A percentile compares a stretch with the other conserved stretches of the same genome.
Conservation (phyloP, 2,329 filamentous ascomycete genomes). For the Venturia aucupariae region DNA sequence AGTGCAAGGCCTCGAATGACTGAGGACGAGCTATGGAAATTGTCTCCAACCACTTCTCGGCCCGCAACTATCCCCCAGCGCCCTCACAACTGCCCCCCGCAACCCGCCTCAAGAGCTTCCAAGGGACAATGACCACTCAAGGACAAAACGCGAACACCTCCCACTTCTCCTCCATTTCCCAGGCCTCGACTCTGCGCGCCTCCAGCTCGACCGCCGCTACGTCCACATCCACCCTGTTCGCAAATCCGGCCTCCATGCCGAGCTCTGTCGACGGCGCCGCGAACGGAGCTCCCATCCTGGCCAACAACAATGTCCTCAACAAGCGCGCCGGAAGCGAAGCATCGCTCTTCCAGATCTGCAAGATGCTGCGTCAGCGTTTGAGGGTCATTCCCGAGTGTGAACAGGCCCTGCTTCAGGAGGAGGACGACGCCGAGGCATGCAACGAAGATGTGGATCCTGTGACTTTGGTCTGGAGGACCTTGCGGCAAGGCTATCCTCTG, state of each 20-base stretch:
- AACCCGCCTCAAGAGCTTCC: not conserved
- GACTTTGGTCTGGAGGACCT: slow-evolving; percentile 79
- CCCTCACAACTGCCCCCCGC: slow-evolving; percentile 8
- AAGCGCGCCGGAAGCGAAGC: slow-evolving; percentile 84
- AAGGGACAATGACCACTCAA: slow-evolving; percentile 13
- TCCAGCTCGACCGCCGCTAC: slow-evolving; percentile 40
- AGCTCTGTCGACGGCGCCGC: slow-evolving; percentile 32
- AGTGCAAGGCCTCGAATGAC: not conserved
- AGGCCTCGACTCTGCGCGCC: slow-evolving; percentile 33
- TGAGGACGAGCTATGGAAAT: slow-evolving; percentile 1
- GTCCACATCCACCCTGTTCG: slow-evolving; percentile 34
- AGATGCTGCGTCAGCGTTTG: slow-evolving; percentile 72
- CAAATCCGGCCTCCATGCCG: slow-evolving; percentile 23
- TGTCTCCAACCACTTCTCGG: slow-evolving; percentile 1
- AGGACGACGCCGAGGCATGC: slow-evolving; percentile 56
- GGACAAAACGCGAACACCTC: slow-evolving; percentile 34
- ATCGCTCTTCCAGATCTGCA: slow-evolving; percentile 92
- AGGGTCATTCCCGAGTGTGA: slow-evolving; percentile 78
- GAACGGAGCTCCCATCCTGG: slow-evolving; percentile 55
- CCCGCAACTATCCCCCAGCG: slow-evolving; percentile 9
- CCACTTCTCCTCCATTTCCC: slow-evolving; percentile 39
- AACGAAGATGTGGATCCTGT: slow-evolving; percentile 65
- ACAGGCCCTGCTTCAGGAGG: slow-evolving; percentile 61
- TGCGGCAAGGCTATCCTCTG: slow-evolving; percentile 75
- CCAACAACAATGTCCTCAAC: slow-evolving; percentile 93